Evolutionary conservation across 2,329 filamentous ascomycete species (phyloP).

Genomic region (Trichoderma koningii): DNA sequence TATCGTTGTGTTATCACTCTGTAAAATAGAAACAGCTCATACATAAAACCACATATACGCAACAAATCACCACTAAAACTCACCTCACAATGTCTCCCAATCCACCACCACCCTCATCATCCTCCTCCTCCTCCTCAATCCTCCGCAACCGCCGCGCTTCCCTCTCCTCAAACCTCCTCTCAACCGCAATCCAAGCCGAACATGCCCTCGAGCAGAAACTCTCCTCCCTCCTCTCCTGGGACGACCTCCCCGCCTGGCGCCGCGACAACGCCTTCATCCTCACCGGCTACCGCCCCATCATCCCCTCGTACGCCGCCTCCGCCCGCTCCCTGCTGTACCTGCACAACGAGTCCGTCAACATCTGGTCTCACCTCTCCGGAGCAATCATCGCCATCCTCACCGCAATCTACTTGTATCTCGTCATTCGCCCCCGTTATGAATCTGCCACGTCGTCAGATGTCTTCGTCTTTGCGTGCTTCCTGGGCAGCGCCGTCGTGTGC

Average conservation of each 20-base stretch:
- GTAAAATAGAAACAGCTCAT: background rate
- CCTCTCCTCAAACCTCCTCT: conserved; percentile 35
- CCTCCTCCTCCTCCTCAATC: background rate
- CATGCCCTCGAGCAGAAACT: conserved; percentile 45
- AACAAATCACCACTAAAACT: background rate
- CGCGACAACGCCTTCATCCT: conserved; percentile 61
- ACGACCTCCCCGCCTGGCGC: conserved; percentile 60
- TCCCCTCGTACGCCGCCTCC: conserved; percentile 50
- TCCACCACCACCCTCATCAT: no score
- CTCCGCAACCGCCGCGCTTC: conserved; percentile 37
- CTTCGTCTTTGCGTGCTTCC: conserved; percentile 76
- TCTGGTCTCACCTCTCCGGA: conserved; percentile 67
- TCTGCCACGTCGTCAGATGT: conserved; percentile 64
- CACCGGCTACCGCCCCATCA: conserved; percentile 55
- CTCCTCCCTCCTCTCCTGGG: conserved; percentile 51
- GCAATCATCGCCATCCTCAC: conserved; percentile 58
- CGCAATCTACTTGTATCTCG: conserved; percentile 55
- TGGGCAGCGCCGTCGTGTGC: conserved; percentile 70
- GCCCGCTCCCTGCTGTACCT: conserved; percentile 54
- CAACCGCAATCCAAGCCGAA: conserved; percentile 42
- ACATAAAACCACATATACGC: background rate
- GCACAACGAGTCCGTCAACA: conserved; percentile 65
- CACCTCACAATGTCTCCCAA: background rate
- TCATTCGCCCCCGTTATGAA: conserved; percentile 66
- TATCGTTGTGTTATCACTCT: no score